Base-by-base conservation (phyloP, 2,329 filamentous ascomycete species). In the Fusarium beomiforme region DNA sequence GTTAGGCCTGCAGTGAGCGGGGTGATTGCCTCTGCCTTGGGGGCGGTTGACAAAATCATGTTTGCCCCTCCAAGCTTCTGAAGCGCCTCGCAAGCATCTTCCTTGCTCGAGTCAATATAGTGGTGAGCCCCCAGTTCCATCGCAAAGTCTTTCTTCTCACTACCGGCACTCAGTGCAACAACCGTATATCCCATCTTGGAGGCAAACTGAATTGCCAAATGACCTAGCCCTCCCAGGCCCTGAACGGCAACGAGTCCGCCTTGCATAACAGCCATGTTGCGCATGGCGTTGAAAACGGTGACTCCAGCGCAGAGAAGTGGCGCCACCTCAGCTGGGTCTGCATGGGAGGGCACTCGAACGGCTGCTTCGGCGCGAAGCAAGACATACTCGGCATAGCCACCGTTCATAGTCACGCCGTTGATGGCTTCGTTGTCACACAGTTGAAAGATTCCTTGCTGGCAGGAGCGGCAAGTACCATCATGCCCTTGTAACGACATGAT, bases 131-230 rank as follows among this genome's bases (percentile, higher is more conserved):
- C 83, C 4, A 85, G 77, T 49, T 80, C 64, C 64, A 72, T 79
- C 0, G 92, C 91, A 76, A 94, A 92, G 0, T 89, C 86, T 69
- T 86, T 86, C 83, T 95, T 95, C 72, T 83, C 85, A 63, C 88
- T 85, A 8, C 90, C 89, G 0, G 88, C 87, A 9, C 88, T 91
- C 58, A 95, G 84, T 1, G 91, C 92, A 3, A 89, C 88, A 6
- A 93, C 88, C 56, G 88, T 86, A 81, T 91, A 94, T 13, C 92
- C 93, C 92, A 94, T 93, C 79, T 90, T 89, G 50, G 84, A 84
- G 3, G 92, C 91, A 77, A 91, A 95, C 78, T 94, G 92, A 36
- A 95, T 89, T 0, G 91, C 92, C 33, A 95, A 78, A 78, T 95
- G 93, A 4, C 93, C 93, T 1, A 95, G 85, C 1, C 93, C 93